phyloP scores from a whole-genome alignment of 1,139 yeast species.

The Kurtzmaniella quercitrusa region DNA sequence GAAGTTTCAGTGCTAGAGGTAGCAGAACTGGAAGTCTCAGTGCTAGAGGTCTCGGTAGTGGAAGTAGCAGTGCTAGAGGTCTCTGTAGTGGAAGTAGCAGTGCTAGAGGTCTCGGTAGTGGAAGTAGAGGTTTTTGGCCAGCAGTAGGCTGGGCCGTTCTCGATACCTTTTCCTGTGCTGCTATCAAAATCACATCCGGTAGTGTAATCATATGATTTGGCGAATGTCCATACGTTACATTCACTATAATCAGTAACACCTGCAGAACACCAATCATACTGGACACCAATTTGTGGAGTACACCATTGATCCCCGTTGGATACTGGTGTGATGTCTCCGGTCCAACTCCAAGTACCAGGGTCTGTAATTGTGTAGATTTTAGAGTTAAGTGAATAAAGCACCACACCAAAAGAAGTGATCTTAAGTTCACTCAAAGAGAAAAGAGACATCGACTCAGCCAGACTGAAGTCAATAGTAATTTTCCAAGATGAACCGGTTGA shows the following conservation, averaged over 20 bases:
- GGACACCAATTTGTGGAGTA: slow-evolving; percentile 4
- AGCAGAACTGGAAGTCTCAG: background rate
- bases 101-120: background rate
- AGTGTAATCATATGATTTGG: slow-evolving; percentile 3
- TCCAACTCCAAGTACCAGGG: slow-evolving; percentile 2
- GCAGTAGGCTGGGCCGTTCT: slow-evolving; percentile 3
- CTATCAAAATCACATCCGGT: background rate
- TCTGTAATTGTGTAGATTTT: background rate
- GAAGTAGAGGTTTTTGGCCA: slow-evolving; percentile 1
- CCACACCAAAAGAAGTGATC: background rate
- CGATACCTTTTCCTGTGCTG: background rate
- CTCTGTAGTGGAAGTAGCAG: background rate
- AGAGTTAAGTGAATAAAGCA: slow-evolving; percentile 2
- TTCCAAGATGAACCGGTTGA: background rate
- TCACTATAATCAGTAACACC: slow-evolving; percentile 2
- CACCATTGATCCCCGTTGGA: slow-evolving; percentile 1
- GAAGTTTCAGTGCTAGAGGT: background rate
- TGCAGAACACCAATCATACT: slow-evolving; percentile 5
- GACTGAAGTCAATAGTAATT: slow-evolving; percentile 1
- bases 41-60: background rate
- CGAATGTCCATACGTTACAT: background rate
- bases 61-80: background rate
- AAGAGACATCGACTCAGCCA: background rate
- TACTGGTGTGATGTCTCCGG: background rate
- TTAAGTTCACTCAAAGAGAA: slow-evolving; percentile 3